Evolutionary conservation across 2,329 filamentous ascomycete genomes (phyloP).

Genomic region (Zasmidium citrigriseum): DNA sequence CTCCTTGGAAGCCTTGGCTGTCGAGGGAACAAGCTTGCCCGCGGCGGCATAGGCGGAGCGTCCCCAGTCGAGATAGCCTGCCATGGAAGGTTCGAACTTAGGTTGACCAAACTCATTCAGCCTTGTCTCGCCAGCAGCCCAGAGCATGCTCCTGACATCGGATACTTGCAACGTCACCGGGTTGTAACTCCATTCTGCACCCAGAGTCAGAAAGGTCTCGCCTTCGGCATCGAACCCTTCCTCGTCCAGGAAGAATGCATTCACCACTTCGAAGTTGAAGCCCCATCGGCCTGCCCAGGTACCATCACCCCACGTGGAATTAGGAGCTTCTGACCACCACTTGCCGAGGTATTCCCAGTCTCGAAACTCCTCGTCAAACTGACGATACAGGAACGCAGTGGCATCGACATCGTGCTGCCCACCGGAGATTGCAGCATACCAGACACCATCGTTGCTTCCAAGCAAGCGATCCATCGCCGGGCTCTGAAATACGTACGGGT

Average conservation of each 20-base stretch:
- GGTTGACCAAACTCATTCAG: neutral
- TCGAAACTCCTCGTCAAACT: constrained; percentile 40
- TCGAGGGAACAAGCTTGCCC: constrained; percentile 43
- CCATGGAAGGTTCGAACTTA: constrained; percentile 41
- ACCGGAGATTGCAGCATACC: constrained; percentile 39
- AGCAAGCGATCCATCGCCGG: constrained; percentile 39
- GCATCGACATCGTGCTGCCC: constrained; percentile 44
- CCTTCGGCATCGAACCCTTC: constrained; percentile 43
- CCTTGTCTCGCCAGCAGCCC: neutral
- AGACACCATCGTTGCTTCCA: constrained; percentile 38
- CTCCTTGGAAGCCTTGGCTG: constrained; percentile 40
- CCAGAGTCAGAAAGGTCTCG: constrained; percentile 44
- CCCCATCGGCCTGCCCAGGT: constrained; percentile 28
- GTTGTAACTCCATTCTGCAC: constrained; percentile 46
- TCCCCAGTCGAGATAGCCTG: constrained; percentile 39
- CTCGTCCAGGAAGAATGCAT: constrained; percentile 44
- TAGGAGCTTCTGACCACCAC: constrained; percentile 42
- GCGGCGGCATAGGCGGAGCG: constrained; percentile 46
- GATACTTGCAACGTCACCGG: constrained; percentile 26
- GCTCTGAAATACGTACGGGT: constrained; percentile 46
- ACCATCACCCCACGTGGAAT: constrained; percentile 24
- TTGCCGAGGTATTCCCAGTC: constrained; percentile 41
- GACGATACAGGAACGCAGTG: constrained; percentile 43
- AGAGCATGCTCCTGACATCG: neutral
- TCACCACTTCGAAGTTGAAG: constrained; percentile 51